Conservation (phyloP, 148 eudicot species). For the Rhododendron williamsianum region DNA sequence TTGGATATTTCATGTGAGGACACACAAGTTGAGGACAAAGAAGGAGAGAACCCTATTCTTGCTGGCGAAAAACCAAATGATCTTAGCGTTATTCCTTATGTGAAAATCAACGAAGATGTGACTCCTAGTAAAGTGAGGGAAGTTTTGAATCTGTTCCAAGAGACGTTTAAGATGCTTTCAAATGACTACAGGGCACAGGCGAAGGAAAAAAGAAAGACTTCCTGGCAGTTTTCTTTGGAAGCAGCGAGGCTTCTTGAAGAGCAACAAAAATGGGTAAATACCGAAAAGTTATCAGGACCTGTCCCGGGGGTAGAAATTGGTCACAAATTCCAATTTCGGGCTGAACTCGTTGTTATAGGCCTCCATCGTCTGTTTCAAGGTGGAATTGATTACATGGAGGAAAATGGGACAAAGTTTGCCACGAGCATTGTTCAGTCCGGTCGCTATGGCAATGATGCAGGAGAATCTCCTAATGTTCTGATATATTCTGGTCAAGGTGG, state of each 20-base stretch:
- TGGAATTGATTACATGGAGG: conserved; percentile 40
- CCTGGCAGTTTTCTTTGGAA: neutral
- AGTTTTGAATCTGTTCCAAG: conserved; percentile 15
- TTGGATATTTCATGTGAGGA: neutral
- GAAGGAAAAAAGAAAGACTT: neutral
- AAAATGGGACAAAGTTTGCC: conserved; percentile 25
- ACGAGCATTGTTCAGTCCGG: conserved; percentile 47
- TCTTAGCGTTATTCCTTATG: neutral
- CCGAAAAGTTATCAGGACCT: conserved; percentile 19
- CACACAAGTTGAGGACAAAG: neutral
- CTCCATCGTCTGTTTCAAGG: conserved; percentile 27
- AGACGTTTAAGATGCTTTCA: neutral
- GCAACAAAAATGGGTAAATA: conserved; percentile 15
- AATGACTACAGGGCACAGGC: neutral
- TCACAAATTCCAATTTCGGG: conserved; percentile 35
- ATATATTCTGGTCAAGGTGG: conserved; percentile 55
- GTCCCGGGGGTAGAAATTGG: conserved; percentile 48
- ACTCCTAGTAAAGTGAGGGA: conserved; percentile 18
- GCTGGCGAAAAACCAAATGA: neutral
- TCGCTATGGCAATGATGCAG: conserved; percentile 27
- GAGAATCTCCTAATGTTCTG: conserved; percentile 17
- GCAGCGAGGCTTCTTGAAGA: conserved; percentile 20
- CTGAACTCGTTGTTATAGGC: conserved; percentile 41
- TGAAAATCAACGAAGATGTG: neutral
- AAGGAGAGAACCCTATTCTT: neutral